Evolutionary conservation across 75 land plant genomes (phyloP), one percentile per base, ranked within the genome.

Genomic region (Picea sitchensis): DNA sequence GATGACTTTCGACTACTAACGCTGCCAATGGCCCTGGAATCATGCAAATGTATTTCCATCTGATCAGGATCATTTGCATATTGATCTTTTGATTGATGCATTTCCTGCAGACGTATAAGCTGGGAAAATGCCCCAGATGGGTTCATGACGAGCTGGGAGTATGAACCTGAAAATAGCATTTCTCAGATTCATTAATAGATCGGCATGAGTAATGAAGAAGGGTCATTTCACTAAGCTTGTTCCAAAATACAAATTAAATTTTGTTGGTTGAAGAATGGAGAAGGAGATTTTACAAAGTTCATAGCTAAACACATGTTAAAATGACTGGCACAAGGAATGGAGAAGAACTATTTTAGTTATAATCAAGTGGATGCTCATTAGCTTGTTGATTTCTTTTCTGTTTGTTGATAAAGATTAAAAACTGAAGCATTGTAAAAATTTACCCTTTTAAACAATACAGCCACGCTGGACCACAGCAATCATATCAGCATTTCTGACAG

Each of bases 401-500:
- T 51, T 51, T 51, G 56, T 51, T 51, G 11, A 51, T 9, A 51
- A 51, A 9, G 56, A 51, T 51, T 51, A 51, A 8, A 51, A 51
- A 8, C 3, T 20, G 64, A 62, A 62, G 64, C 20, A 62, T 20
- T 20, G 23, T 18, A 21, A 5, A 20, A 62, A 18, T 21, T 62
- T 79, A 83, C 90, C 90, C 80, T 78, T 75, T 60, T 89, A 86
- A 38, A 92, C 88, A 77, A 94, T 73, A 75, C 85, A 82, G 54
- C 96, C 96, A 20, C 80, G 80, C 59, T 90, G 87, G 31, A 94
- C 87, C 5, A 94, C 93, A 17, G 91, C 90, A 23, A 94, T 94
- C 4, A 64, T 58, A 54, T 90, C 86, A 31, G 91, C 91, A 87
- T 92, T 90, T 72, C 80, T 88, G 14, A 94, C 78, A 7, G 96